Base-by-base conservation (phyloP, 768 basidiomycete species). In the Macrolepiota fuliginosa region DNA sequence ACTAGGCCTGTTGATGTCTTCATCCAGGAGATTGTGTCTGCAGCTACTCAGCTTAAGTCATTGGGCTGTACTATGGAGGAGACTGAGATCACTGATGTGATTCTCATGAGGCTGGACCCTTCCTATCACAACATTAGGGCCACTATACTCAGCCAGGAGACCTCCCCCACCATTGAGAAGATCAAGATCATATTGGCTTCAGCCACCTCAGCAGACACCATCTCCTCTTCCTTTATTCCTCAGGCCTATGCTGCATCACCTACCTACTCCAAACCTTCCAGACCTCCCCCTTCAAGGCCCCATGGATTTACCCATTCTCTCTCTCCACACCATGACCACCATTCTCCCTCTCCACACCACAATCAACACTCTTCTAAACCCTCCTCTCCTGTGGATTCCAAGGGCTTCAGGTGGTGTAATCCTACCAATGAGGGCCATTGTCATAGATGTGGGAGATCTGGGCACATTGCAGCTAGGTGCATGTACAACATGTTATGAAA, bases 401-500 rank as follows among this genome's bases (percentile, higher is more conserved):
- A 63, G 36, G 64, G 62, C 11, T 55, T 50, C 15, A 36, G 46
- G 12, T 65, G 64, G 64, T 65, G 64, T 47, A 62, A 65, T 25
- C 46, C 56, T 35, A 56, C 62, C 29, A 37, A 36, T 24, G 45
- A 49, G 29, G 56, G 61, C 19, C 61, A 53, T 4, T 65, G 64
- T 62, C 61, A 65, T 51, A 53, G 64, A 3, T 65, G 62, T 56
- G 64, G 64, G 1, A 62, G 54, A 4, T 7, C 51, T 1, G 64
- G 64, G 5, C 62, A 65, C 32, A 62, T 56, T 17, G 64, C 64
- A 24, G 61, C 62, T 12, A 37, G 61, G 42, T 65, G 64, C 54
- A 56, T 65, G 57, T 65, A 25, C 27, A 63, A 65, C 53, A 65
- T 65, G 64, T n/a, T n/a, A n/a, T n/a, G n/a, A n/a, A n/a, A n/a